Conservation (phyloP, 2,329 filamentous ascomycete genomes). For the Cercospora berteroae region DNA sequence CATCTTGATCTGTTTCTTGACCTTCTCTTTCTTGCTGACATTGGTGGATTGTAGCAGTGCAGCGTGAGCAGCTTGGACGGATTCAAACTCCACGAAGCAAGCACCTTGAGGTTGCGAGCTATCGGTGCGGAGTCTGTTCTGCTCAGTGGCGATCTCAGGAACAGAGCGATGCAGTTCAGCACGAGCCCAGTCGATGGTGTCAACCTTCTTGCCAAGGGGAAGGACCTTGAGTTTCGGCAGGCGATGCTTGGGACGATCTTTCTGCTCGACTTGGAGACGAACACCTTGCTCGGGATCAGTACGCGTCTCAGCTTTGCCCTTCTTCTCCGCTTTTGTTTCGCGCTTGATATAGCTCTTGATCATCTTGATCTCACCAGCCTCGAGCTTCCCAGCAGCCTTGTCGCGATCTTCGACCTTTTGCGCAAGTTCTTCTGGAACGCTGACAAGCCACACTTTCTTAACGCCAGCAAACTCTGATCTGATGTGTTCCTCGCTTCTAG, state of each 20-base stretch:
- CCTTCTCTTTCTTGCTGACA: slow-evolving; percentile 8
- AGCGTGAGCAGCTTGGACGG: slow-evolving; percentile 75
- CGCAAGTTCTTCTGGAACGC: slow-evolving; percentile 46
- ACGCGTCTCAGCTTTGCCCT: slow-evolving; percentile 14
- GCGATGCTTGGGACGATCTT: slow-evolving; percentile 69
- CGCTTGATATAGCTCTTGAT: slow-evolving; percentile 36
- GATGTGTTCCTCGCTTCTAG: slow-evolving; percentile 40
- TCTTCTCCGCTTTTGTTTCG: slow-evolving; percentile 30
- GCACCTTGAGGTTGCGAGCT: slow-evolving; percentile 66
- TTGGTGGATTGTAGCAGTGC: slow-evolving; percentile 60
- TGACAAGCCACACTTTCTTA: slow-evolving; percentile 46
- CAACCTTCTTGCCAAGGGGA: slow-evolving; percentile 76
- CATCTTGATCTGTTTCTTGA: slow-evolving; percentile 23
- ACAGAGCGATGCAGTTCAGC: slow-evolving; percentile 69
- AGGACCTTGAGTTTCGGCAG: slow-evolving; percentile 36
- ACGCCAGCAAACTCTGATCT: slow-evolving; percentile 42
- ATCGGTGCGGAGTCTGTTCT: slow-evolving; percentile 64
- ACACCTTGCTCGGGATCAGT: slow-evolving; percentile 24
- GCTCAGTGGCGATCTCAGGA: slow-evolving; percentile 66
- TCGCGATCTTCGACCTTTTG: slow-evolving; percentile 46
- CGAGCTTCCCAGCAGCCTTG: slow-evolving; percentile 45
- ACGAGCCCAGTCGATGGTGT: slow-evolving; percentile 86
- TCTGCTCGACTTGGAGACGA: slow-evolving; percentile 54
- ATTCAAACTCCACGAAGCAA: slow-evolving; percentile 84
- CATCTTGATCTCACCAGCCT: slow-evolving; percentile 45